These are phyloP conservation scores for Penicillium silybi DNA, from an alignment of 495 filamentous ascomycete species.

Conservation along the genomic window DNA sequence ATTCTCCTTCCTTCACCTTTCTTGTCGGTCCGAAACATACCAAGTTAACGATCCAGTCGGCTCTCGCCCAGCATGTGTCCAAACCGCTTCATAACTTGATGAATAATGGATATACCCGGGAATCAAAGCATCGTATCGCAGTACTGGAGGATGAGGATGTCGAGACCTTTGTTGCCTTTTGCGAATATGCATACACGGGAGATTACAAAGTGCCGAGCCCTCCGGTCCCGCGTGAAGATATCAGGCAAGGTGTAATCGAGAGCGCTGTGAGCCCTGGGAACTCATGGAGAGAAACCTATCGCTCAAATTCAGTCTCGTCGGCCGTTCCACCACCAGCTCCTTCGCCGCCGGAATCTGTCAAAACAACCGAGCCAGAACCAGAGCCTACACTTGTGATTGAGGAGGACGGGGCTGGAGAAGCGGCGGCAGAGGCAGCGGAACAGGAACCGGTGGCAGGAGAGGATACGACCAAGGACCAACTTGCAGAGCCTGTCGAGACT, in stretches of 20 bases:
- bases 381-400: background rate
- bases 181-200: conserved; percentile 49
- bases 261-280: conserved; percentile 2
- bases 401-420: conserved; percentile 2
- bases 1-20: conserved; percentile 46
- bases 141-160: conserved; percentile 45
- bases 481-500: background rate
- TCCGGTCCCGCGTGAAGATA: conserved; percentile 7
- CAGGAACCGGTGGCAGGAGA: background rate
- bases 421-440: conserved; percentile 2
- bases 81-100: conserved; percentile 43
- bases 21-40: conserved; percentile 44
- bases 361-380: background rate
- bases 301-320: conserved; percentile 23
- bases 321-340: conserved; percentile 18
- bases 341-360: conserved; percentile 21
- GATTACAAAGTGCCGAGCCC: conserved; percentile 38
- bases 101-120: conserved; percentile 43
- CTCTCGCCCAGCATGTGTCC: conserved; percentile 45
- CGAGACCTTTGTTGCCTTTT: conserved; percentile 45
- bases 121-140: conserved; percentile 42
- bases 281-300: conserved; percentile 20
- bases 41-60: conserved; percentile 46
- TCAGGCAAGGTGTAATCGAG: conserved; percentile 9
- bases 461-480: background rate